phyloP scores from a whole-genome alignment of 768 basidiomycete genomes.

The Lentinula sp. region DNA sequence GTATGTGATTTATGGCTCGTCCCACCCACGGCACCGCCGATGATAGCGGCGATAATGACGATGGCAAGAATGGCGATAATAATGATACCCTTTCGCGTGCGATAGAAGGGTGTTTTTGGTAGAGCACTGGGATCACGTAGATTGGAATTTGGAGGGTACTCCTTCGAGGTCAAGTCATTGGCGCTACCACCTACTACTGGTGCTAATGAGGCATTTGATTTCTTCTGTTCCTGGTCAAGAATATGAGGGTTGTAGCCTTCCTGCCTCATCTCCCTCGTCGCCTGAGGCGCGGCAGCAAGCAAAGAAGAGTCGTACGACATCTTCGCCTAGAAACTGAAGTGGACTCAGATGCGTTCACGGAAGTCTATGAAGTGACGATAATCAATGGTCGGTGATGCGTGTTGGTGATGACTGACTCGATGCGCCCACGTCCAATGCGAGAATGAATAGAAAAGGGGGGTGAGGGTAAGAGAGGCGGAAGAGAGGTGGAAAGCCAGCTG shows the following conservation, averaged over 20 bases:
- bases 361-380: background rate
- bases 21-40: conserved; percentile 56
- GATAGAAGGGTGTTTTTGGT: conserved; percentile 26
- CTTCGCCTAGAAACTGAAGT: background rate
- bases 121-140: conserved; percentile 22
- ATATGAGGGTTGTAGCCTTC: conserved; percentile 42
- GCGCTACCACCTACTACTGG: background rate
- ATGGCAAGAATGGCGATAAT: conserved; percentile 28
- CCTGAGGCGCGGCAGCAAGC: conserved; percentile 31
- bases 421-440: background rate
- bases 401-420: background rate
- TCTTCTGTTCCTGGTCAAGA: conserved; percentile 7
- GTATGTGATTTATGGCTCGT: conserved; percentile 17
- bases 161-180: background rate
- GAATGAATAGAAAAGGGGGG: background rate
- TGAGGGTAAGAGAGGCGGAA: background rate
- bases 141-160: conserved; percentile 1
- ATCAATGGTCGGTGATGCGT: background rate
- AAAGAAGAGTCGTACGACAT: conserved; percentile 30
- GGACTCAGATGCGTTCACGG: background rate
- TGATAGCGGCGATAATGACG: conserved; percentile 42
- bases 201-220: conserved; percentile 8
- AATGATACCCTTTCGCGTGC: conserved; percentile 44
- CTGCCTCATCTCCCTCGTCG: conserved; percentile 36
- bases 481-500: background rate